Evolutionary conservation across 805 yeast species (phyloP), one percentile per base, ranked within the genome.

Genomic region (Jamesozyma spencerorum): DNA sequence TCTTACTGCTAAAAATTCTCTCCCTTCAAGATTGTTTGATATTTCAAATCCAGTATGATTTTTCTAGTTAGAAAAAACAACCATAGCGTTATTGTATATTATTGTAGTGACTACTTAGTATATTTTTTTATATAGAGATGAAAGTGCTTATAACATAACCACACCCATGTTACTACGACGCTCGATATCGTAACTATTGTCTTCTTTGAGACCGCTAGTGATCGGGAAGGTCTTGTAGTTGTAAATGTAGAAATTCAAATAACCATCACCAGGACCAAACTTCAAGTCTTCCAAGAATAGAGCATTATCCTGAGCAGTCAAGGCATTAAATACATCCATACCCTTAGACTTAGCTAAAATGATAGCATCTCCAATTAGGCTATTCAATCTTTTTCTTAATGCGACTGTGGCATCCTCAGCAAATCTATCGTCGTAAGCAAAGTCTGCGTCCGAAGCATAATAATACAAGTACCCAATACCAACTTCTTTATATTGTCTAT

Each of bases 211-310:
- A 5, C 98, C 98, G 28, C 97, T 95, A 42, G 69, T 64, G 34
- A 92, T 74, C 3, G 86, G 87, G 63, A 76, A 76, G 4, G 94
- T 80, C 56, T 71, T 79, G 69, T 87, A 92, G 63, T 92, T 92
- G 73, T 92, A 92, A 48, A 92, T 66, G 58, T 92, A 92, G 63
- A 83, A 92, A 63, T 92, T 84, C 56, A 92, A 71, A 55, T 75
- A 74, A 0, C 98, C 98, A 60, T 90, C 97, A 34, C 98, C 98
- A 37, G 77, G 75, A 27, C 96, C 95, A 60, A 92, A 92, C 58
- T 85, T 85, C 63, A 84, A 71, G 31, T 83, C 79, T 19, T 85
- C 81, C 48, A 92, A 68, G 65, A 92, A 86, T 44, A 83, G 65
- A 13, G 86, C 71, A 60, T 92, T 92, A 57, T 92, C 98, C 65